These are phyloP conservation scores for Chlorella sp. DNA, from an alignment of 139 green algal species.

Conservation along the genomic window DNA sequence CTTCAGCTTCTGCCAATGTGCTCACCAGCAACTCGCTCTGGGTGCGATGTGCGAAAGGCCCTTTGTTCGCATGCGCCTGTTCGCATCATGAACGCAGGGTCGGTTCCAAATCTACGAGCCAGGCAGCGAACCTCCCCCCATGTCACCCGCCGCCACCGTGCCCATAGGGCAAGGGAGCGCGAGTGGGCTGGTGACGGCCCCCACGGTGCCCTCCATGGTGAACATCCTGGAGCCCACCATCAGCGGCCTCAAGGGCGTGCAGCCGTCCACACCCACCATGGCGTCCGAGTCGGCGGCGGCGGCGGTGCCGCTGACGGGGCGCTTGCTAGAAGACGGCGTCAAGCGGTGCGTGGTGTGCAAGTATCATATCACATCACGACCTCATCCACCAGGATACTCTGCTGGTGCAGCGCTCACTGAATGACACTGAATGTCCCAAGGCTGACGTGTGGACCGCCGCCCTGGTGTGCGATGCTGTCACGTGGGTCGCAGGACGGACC, in stretches of 20 bases:
- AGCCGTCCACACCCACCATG: too few relatives aligned
- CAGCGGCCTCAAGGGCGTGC: too few relatives aligned
- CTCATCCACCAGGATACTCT: too few relatives aligned
- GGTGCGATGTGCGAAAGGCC: neutral
- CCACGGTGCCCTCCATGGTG: neutral
- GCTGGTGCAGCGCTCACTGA: too few relatives aligned
- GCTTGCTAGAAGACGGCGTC: neutral
- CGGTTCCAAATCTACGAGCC: slow-evolving; percentile 70
- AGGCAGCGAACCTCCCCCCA: slow-evolving; percentile 21
- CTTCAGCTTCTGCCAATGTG: neutral
- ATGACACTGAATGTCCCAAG: too few relatives aligned
- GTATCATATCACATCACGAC: too few relatives aligned
- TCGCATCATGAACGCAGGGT: slow-evolving; percentile 28
- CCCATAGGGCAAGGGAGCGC: neutral
- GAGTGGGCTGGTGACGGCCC: too few relatives aligned
- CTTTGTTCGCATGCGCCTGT: neutral
- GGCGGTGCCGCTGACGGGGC: too few relatives aligned
- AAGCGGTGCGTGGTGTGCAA: too few relatives aligned
- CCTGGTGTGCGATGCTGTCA: too few relatives aligned
- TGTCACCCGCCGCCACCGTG: slow-evolving; percentile 11
- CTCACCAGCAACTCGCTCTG: neutral
- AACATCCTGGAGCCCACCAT: neutral
- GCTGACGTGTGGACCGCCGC: too few relatives aligned
- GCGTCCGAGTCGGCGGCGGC: too few relatives aligned
- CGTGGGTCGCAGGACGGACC: slow-evolving; percentile 2